These are phyloP conservation scores for Hyphodiscus sp. DNA, from an alignment of 2,329 filamentous ascomycete genomes.

Conservation along the genomic window DNA sequence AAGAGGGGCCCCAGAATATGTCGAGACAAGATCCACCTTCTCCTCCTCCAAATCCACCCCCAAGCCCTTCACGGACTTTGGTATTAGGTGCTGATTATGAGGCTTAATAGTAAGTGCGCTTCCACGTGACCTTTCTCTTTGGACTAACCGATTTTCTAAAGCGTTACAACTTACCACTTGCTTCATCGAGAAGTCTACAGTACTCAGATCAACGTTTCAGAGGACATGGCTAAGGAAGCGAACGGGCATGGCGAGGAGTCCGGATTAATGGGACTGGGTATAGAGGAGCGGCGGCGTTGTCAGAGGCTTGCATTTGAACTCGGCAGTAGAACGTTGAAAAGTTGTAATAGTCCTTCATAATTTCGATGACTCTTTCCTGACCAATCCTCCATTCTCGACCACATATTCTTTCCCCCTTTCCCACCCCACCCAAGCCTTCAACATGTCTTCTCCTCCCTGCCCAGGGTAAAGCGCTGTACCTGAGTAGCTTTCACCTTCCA, in stretches of 20 bases:
- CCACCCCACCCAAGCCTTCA: constrained; percentile 75
- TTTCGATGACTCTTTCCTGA: constrained; percentile 40
- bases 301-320: background rate
- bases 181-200: background rate
- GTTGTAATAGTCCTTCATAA: constrained; percentile 31
- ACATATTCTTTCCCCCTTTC: constrained; percentile 63
- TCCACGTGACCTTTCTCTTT: background rate
- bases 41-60: constrained; percentile 35
- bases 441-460: constrained; percentile 61
- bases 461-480: constrained; percentile 56
- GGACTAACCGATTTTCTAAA: background rate
- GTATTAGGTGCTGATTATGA: constrained; percentile 1
- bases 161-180: background rate
- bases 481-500: constrained; percentile 61
- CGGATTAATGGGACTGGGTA: background rate
- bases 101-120: constrained; percentile 7
- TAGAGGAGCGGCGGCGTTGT: constrained; percentile 3
- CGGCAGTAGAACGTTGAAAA: constrained; percentile 1
- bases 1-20: constrained; percentile 15
- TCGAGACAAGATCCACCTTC: constrained; percentile 34
- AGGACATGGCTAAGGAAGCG: background rate
- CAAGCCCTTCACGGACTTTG: constrained; percentile 28
- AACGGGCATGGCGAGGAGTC: background rate
- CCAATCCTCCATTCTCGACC: constrained; percentile 55
- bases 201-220: background rate